phyloP scores from a whole-genome alignment of 192 early-diverging fungal genomes.

The Coemansia sp. region DNA sequence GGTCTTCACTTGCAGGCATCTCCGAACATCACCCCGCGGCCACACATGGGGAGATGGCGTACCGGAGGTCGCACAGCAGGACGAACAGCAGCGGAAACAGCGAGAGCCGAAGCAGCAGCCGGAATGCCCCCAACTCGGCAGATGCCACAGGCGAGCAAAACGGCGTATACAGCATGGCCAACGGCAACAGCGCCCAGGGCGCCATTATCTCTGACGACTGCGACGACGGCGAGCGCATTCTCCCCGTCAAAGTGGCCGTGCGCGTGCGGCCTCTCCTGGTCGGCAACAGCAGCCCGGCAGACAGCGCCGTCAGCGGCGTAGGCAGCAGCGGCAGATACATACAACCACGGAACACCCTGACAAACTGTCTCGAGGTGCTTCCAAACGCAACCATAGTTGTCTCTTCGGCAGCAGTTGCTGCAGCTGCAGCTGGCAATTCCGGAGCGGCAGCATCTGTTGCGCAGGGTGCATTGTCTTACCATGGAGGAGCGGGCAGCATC shows the following conservation, averaged over 20 bases:
- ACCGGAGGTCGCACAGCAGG: neutral
- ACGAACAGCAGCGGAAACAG: neutral
- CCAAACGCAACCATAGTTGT: constrained; percentile 22
- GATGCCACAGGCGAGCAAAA: neutral
- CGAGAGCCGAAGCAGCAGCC: constrained; percentile 19
- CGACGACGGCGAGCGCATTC: constrained; percentile 37
- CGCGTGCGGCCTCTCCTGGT: constrained; percentile 49
- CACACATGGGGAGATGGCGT: no score
- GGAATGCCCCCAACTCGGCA: neutral
- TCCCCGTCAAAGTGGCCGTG: constrained; percentile 56
- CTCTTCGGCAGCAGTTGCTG: constrained; percentile 9
- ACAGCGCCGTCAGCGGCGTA: constrained; percentile 6
- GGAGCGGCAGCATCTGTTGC: neutral
- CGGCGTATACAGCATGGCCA: neutral
- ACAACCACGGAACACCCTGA: constrained; percentile 18
- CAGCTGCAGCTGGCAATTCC: constrained; percentile 1
- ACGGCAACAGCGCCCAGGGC: constrained; percentile 12
- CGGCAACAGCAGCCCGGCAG: constrained; percentile 10
- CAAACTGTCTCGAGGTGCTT: constrained; percentile 28
- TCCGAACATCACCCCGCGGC: neutral
- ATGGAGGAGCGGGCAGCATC: constrained; percentile 8
- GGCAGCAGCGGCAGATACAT: constrained; percentile 5
- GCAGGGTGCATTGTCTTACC: constrained; percentile 9
- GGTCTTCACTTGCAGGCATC: neutral
- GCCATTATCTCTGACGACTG: constrained; percentile 3